A percentile compares a stretch with the other conserved stretches of the same genome.
Conservation (phyloP, 2,329 filamentous ascomycete species). For the Bertia moriformis region DNA sequence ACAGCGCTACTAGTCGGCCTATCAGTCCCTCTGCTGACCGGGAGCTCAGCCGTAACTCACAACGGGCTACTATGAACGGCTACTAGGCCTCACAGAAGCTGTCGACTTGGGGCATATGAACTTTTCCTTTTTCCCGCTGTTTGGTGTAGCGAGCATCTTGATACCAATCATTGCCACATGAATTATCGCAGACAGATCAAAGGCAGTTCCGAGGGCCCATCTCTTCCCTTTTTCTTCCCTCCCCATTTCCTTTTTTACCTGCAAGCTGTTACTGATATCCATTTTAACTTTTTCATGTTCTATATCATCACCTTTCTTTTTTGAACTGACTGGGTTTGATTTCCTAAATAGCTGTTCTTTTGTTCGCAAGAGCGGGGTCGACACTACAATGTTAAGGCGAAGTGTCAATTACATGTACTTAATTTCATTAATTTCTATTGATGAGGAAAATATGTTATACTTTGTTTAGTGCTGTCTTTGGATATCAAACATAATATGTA, state of each 20-base stretch:
- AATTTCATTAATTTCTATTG: conserved; percentile 15
- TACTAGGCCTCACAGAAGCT: conserved; percentile 54
- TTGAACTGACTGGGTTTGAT: conserved; percentile 1
- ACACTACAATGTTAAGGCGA: conserved; percentile 8
- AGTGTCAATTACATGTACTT: conserved; percentile 16
- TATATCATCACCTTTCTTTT: conserved; percentile 8
- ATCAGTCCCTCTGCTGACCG: conserved; percentile 91
- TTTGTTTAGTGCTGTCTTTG: not conserved
- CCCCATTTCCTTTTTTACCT: conserved; percentile 13
- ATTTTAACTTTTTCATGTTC: conserved; percentile 15
- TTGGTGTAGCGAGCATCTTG: too few relatives aligned
- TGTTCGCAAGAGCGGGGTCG: not conserved
- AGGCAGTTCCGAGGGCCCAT: too few relatives aligned
- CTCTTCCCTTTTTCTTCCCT: too few relatives aligned
- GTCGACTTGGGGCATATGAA: too few relatives aligned
- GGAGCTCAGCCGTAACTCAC: conserved; percentile 90
- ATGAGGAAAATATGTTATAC: conserved; percentile 2
- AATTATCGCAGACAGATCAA: too few relatives aligned
- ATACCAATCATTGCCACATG: too few relatives aligned
- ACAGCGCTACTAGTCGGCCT: conserved; percentile 59
- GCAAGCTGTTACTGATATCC: conserved; percentile 21
- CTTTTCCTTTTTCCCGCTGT: too few relatives aligned
- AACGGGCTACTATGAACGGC: conserved; percentile 97
- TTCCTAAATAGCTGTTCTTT: not conserved
- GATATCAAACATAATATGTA: too few relatives aligned